Conservation (phyloP, 257 asterid species). For the Plectranthus barbatus region DNA sequence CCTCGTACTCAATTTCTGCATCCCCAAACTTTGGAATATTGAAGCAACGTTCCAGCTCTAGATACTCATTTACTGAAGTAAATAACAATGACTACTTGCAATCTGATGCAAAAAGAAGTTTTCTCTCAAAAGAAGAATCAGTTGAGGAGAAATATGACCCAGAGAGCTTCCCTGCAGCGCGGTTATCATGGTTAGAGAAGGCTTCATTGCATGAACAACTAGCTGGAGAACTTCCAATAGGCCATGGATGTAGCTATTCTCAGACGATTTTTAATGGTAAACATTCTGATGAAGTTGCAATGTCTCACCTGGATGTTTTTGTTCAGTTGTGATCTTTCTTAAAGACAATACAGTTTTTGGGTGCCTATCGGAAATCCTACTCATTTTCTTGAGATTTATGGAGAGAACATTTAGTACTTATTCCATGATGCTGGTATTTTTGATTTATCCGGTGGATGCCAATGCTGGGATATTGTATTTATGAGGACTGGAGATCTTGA, state of each 20-base stretch:
- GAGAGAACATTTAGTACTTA: neutral
- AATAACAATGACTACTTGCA: slow-evolving; percentile 15
- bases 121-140: slow-evolving; percentile 34
- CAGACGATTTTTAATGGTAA: slow-evolving; percentile 79
- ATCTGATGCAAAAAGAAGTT: slow-evolving; percentile 33
- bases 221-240: slow-evolving; percentile 52
- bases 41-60: slow-evolving; percentile 27
- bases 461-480: neutral
- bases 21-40: slow-evolving; percentile 46
- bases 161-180: slow-evolving; percentile 17
- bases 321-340: neutral
- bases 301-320: neutral
- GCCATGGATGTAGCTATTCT: slow-evolving; percentile 60
- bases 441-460: neutral
- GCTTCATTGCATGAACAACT: slow-evolving; percentile 31
- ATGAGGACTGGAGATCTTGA: neutral
- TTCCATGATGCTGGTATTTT: no score
- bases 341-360: neutral
- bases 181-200: slow-evolving; percentile 33
- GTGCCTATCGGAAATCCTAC: neutral
- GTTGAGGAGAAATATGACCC: slow-evolving; percentile 18
- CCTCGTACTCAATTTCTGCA: slow-evolving; percentile 51
- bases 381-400: neutral
- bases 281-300: neutral
- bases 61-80: slow-evolving; percentile 23